Percentiles rank a stretch among this genome's conserved stretches.
These are phyloP conservation scores for Kurtzmaniella natalensis DNA, from an alignment of 1,139 yeast species.

Conservation along the genomic window DNA sequence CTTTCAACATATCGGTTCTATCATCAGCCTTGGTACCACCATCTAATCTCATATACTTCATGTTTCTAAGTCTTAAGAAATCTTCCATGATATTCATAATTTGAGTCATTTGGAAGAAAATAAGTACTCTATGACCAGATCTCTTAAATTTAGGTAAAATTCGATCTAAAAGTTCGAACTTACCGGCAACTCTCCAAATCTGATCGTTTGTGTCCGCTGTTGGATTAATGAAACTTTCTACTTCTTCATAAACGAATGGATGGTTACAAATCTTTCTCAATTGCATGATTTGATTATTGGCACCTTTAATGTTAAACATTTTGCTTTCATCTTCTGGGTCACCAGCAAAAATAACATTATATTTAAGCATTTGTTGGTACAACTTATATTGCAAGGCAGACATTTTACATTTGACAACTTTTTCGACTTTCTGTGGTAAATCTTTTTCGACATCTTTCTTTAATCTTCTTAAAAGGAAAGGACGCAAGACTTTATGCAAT, in stretches of 20 bases:
- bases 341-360: constrained; percentile 62
- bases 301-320: constrained; percentile 68
- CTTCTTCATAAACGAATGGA: constrained; percentile 95
- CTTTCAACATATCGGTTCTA: constrained; percentile 63
- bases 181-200: constrained; percentile 76
- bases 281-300: constrained; percentile 93
- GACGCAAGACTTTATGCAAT: constrained; percentile 92
- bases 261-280: constrained; percentile 94
- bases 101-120: constrained; percentile 86
- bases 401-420: constrained; percentile 91
- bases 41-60: constrained; percentile 74
- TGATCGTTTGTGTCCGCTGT: constrained; percentile 60
- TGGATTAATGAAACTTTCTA: constrained; percentile 84
- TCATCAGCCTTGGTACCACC: constrained; percentile 84
- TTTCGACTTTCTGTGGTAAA: constrained; percentile 92
- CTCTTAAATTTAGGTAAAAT: constrained; percentile 70
- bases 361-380: constrained; percentile 73
- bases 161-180: constrained; percentile 72
- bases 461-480: constrained; percentile 88
- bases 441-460: constrained; percentile 97
- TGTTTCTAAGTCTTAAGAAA: constrained; percentile 56
- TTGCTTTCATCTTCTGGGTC: constrained; percentile 41
- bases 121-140: constrained; percentile 74
- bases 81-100: constrained; percentile 90
- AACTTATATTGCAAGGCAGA: constrained; percentile 79